Conservation (phyloP, 75 land plant species). For the Gnetum montanum region DNA sequence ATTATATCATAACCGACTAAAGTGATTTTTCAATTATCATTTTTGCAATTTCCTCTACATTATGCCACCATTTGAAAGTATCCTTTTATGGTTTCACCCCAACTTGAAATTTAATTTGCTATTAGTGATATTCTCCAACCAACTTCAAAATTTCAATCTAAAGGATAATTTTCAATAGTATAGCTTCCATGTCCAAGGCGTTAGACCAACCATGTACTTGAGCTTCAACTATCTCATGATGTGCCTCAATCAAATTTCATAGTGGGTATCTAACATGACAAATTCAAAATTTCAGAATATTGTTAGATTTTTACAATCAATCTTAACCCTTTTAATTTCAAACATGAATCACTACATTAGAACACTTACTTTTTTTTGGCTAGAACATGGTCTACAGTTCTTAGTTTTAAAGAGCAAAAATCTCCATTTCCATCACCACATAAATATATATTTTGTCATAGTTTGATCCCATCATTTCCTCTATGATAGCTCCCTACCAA, state of each 20-base stretch:
- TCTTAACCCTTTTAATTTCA: too few species aligned
- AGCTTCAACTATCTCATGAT: not conserved
- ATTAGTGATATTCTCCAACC: too few species aligned
- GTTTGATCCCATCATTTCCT: not conserved
- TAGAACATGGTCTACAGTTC: conserved; percentile 27
- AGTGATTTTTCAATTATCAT: too few species aligned
- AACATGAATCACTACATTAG: too few species aligned
- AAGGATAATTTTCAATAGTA: not conserved
- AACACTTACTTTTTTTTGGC: conserved; percentile 34
- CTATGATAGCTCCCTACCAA: not conserved
- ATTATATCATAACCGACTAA: too few species aligned
- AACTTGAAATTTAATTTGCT: too few species aligned
- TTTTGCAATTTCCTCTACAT: too few species aligned
- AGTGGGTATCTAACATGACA: conserved; percentile 1
- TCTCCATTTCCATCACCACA: conserved; percentile 43
- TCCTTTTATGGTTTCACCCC: too few species aligned
- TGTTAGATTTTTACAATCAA: too few species aligned
- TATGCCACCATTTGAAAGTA: too few species aligned
- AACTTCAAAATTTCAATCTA: too few species aligned
- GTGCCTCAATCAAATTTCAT: not conserved
- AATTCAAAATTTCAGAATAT: not conserved
- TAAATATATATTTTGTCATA: conserved; percentile 17
- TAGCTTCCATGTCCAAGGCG: not conserved
- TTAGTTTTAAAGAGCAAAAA: conserved; percentile 33
- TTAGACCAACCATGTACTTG: not conserved